Evolutionary conservation across 257 asterid species (phyloP).

Genomic region (Przewalskia tangutica): DNA sequence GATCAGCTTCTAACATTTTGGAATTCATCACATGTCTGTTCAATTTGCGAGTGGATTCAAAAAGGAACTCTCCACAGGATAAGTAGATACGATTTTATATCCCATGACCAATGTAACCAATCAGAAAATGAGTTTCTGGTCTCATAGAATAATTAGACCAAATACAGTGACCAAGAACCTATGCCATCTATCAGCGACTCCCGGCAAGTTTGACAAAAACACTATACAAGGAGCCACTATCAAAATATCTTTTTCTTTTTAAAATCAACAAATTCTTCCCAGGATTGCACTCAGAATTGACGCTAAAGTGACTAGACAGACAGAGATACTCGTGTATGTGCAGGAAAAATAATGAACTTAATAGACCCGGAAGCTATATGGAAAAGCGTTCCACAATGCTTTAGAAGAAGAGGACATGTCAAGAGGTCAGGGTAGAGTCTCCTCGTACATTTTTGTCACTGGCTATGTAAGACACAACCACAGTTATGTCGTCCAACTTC

Average conservation of each 20-base stretch:
- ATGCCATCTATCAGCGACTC: not conserved
- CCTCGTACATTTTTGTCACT: constrained; percentile 50
- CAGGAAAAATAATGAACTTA: not conserved
- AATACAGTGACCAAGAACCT: not conserved
- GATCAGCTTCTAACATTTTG: not conserved
- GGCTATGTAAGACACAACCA: constrained; percentile 67
- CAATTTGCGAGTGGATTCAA: not conserved
- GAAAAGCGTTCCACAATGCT: not conserved
- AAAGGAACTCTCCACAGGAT: not conserved
- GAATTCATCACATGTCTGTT: not conserved
- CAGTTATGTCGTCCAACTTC: constrained; percentile 90
- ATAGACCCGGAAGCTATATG: not conserved
- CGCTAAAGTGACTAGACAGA: not conserved
- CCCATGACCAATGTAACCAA: not conserved
- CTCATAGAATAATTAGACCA: not conserved
- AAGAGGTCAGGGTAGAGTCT: constrained; percentile 4
- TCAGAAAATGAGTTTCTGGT: not conserved
- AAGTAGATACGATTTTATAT: not conserved
- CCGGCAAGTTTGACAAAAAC: not conserved
- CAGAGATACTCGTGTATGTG: not conserved
- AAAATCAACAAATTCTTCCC: not conserved
- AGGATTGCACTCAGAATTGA: not conserved
- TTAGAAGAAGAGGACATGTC: not conserved
- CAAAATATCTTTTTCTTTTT: not conserved
- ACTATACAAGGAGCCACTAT: not conserved